A percentile compares a stretch with the other conserved stretches of the same genome.
Conservation (phyloP, 495 filamentous ascomycete genomes). For the Hypoxylon subgilvum region DNA sequence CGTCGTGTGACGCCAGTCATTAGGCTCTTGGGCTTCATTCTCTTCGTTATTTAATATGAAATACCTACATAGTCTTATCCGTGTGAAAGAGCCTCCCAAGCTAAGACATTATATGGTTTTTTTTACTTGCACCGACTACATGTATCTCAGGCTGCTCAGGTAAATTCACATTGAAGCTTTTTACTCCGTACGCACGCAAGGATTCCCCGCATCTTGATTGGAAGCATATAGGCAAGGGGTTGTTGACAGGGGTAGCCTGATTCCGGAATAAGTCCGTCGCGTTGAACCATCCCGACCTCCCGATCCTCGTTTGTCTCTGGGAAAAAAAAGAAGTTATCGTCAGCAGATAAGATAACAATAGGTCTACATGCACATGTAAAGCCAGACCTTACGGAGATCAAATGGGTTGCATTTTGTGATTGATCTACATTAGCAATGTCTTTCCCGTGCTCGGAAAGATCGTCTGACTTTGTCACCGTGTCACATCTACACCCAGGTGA, state of each 20-base stretch:
- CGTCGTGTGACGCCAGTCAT: conserved; percentile 27
- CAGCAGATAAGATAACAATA: conserved; percentile 19
- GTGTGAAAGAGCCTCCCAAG: not conserved
- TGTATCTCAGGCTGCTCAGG: no score
- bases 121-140: no score
- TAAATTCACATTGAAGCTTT: no score
- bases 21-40: not conserved
- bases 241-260: not conserved
- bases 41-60: not conserved
- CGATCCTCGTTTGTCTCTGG: not conserved
- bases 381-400: not conserved
- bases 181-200: not conserved
- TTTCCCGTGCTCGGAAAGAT: conserved; percentile 29
- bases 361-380: not conserved
- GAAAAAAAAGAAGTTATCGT: conserved; percentile 6
- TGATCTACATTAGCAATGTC: conserved; percentile 13
- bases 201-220: conserved; percentile 30
- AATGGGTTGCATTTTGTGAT: conserved; percentile 21
- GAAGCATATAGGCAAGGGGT: not conserved
- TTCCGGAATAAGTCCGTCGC: not conserved
- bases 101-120: no score
- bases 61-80: not conserved
- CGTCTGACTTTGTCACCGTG: conserved; percentile 32
- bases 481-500: conserved; percentile 27
- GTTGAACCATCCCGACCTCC: not conserved